Base-by-base conservation (phyloP, 2,329 filamentous ascomycete species). In the Ophiostoma novo-ulmi region DNA sequence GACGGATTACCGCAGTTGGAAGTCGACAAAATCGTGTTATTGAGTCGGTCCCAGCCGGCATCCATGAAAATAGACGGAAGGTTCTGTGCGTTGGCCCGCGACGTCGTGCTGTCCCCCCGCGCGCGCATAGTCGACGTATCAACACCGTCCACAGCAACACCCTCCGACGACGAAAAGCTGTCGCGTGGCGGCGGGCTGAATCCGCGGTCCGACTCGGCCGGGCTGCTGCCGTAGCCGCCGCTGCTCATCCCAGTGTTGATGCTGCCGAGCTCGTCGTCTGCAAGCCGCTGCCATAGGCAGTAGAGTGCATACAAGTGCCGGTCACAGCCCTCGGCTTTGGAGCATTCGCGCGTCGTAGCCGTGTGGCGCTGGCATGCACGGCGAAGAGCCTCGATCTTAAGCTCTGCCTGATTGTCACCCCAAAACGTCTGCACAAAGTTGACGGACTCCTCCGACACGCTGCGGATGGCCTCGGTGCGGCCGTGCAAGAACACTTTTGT, bases 1-100 rank as follows among this genome's bases (percentile, higher is more conserved):
- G 91, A 93, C 0, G 95, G 95, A 80, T 98, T 99, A 72, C 95
- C 95, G 80, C 95, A 99, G 83, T 99, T 99, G n/a, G 94, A 97
- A 0, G 95, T 98, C 7, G 92, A 97, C 55, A 99, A 83, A 74
- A 98, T 92, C 10, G 94, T 98, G 73, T 87, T 96, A 82, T 98
- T 98, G 74, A 97, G 87, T 78, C 91, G 94, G 80, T 98, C 94
- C 93, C 94, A 99, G 67, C 94, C 95, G 0, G 86, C 76, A 77
- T 99, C 95, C 67, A 90, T 89, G 79, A 98, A 99, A 71, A 99
- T 85, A 6, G 89, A 82, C 0, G 95, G 95, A 76, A 94, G 85
- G 71, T 71, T 70, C 26, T 70, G 69, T 26, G 52, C 48, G 17
- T 35, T 67, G 55, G 71, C 67, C 17, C 73, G 71, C 71, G 76